Evolutionary conservation across 2,329 filamentous ascomycete species (phyloP), one percentile per base, ranked within the genome.

Genomic region (Thyridium curvatum): DNA sequence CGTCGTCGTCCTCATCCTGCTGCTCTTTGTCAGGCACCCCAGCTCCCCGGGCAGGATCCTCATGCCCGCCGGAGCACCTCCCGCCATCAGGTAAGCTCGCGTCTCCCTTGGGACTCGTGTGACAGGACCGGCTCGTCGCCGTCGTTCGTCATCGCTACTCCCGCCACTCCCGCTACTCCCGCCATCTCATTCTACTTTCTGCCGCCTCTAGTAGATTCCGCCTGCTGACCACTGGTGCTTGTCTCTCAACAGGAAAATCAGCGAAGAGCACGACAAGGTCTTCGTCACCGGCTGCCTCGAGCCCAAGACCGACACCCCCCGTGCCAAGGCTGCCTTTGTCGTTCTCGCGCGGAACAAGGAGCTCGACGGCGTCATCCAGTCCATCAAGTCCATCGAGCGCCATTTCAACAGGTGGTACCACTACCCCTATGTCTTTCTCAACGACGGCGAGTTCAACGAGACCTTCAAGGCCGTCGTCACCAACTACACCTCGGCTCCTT

Each of bases 371-470:
- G 93, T 98, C 30, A 79, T 98, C 48, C 88, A 97, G 63, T 97
- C 93, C 9, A 77, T 98, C 61, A 96, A 96, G 69, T 97, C 91
- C 32, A 90, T 98, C 50, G 93, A 98, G 69, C 79, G 93, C 52
- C 93, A 98, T 65, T 98, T 98, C 78, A 98, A 98, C 66, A 80
- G 90, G 50, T 98, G 91, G 90, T 98, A 89, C 61, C 81, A 97
- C 64, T 98, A 98, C 61, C 93, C 93, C 18, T 98, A 97, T 59
- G 91, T 97, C 51, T 97, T 98, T 63, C 71, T 98, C 51, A 98
- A 98, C 65, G 91, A 98, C 55, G 93, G 84, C 47, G 90, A 97
- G 41, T 98, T 98, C 75, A 90, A 97, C 64, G 79, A 87, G 55
- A 86, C 82, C 12, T 98, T 98, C 75, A 94, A 87, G 61, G 84